These are phyloP conservation scores for Aureobasidium sp. DNA, from an alignment of 2,329 filamentous ascomycete species.

Conservation along the genomic window DNA sequence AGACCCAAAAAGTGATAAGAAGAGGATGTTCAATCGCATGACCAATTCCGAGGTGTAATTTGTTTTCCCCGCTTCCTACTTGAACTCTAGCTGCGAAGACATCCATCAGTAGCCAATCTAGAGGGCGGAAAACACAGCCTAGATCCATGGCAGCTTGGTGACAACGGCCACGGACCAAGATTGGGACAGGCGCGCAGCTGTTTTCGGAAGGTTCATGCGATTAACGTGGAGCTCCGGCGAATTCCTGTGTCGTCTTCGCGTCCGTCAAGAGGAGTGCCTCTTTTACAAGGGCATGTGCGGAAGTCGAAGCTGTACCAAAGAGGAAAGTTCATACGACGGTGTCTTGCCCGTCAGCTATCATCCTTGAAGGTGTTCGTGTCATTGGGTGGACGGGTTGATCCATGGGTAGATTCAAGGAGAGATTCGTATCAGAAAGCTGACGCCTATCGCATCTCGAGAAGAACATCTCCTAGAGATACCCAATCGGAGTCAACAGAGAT, in stretches of 20 bases:
- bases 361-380: neutral
- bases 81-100: neutral
- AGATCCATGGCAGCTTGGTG: neutral
- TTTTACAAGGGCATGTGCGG: neutral
- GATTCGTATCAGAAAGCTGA: neutral
- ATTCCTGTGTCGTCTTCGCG: neutral
- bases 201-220: slow-evolving; percentile 8
- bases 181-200: neutral
- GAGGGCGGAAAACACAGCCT: neutral
- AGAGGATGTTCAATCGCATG: slow-evolving; percentile 6
- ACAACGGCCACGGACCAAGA: slow-evolving; percentile 1
- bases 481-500: neutral
- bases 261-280: neutral
- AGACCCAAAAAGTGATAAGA: slow-evolving; percentile 4
- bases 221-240: neutral
- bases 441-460: neutral
- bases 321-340: neutral
- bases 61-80: neutral
- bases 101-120: neutral
- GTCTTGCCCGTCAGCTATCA: neutral
- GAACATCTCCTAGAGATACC: neutral
- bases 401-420: neutral
- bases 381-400: neutral
- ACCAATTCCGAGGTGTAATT: slow-evolving; percentile 8
- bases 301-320: neutral